Conservation (phyloP, 176 grass and related monocot species). For the Eremochloa ophiuroides region DNA sequence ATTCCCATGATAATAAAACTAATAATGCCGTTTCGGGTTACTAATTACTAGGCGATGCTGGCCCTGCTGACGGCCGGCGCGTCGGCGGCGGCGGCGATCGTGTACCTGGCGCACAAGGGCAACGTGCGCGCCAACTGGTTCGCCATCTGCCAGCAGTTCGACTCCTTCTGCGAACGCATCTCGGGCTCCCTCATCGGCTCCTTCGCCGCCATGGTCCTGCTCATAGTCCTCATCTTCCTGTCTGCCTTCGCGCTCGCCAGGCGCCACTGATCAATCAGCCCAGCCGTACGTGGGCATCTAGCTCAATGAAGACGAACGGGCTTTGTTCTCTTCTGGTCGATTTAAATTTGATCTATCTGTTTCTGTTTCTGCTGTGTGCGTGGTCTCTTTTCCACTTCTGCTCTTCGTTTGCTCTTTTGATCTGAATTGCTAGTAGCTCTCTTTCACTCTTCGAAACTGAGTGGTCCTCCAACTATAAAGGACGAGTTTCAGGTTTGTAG, state of each 20-base stretch:
- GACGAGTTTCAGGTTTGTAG: background rate
- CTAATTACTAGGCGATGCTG: constrained; percentile 26
- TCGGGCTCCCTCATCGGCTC: constrained; percentile 62
- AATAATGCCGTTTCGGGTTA: too few relatives aligned
- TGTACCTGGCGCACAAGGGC: constrained; percentile 67
- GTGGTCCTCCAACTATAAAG: background rate
- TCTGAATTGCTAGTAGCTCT: background rate
- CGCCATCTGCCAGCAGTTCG: constrained; percentile 65
- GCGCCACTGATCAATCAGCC: constrained; percentile 12
- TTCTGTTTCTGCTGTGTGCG: background rate
- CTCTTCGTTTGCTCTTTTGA: background rate
- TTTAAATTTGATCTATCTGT: background rate
- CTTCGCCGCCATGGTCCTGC: constrained; percentile 43
- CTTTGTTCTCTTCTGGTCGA: background rate
- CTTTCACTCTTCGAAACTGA: background rate
- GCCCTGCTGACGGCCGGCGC: constrained; percentile 42
- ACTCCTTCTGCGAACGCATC: constrained; percentile 67
- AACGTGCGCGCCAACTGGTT: constrained; percentile 67
- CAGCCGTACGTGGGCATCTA: background rate
- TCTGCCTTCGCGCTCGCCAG: constrained; percentile 39
- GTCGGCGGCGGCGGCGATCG: constrained; percentile 46
- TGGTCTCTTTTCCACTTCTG: background rate
- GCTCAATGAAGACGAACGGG: background rate
- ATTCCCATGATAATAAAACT: too few relatives aligned
- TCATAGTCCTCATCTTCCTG: constrained; percentile 41